phyloP scores from a whole-genome alignment of 371 early-diverging fungal genomes.

The Rhizomucor miehei region DNA sequence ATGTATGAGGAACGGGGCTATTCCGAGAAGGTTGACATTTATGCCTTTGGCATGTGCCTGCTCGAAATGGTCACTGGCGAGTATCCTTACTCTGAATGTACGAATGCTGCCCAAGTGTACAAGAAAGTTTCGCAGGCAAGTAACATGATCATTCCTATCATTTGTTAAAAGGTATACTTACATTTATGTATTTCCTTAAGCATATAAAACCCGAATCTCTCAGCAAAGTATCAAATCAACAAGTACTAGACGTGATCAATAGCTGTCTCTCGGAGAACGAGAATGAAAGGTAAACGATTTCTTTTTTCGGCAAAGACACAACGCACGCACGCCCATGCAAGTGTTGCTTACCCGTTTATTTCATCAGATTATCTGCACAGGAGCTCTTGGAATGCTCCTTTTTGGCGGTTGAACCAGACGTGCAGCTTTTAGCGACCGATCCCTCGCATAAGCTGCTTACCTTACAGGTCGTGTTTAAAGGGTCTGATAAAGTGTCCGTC shows the following conservation, averaged over 20 bases:
- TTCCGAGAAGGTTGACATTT: conserved; percentile 88
- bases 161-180: neutral
- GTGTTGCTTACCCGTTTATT: neutral
- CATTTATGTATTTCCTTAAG: conserved; percentile 25
- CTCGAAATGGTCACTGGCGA: conserved; percentile 90
- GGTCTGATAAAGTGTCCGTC: conserved; percentile 77
- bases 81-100: conserved; percentile 88
- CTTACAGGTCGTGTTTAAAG: conserved; percentile 80
- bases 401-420: conserved; percentile 77
- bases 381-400: conserved; percentile 82
- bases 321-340: neutral
- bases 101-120: conserved; percentile 85
- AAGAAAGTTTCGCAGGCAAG: conserved; percentile 71
- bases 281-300: conserved; percentile 54
- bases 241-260: conserved; percentile 75
- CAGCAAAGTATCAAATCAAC: conserved; percentile 61
- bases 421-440: conserved; percentile 60
- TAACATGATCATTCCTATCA: too few species aligned
- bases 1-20: conserved; percentile 90
- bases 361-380: conserved; percentile 62
- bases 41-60: conserved; percentile 93
- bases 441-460: conserved; percentile 64
- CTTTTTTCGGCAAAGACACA: neutral
- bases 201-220: conserved; percentile 84
- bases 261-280: conserved; percentile 69